Evolutionary conservation across 495 filamentous ascomycete genomes (phyloP), one percentile per base, ranked within the genome.

Genomic region (Penicillium diatomitis): DNA sequence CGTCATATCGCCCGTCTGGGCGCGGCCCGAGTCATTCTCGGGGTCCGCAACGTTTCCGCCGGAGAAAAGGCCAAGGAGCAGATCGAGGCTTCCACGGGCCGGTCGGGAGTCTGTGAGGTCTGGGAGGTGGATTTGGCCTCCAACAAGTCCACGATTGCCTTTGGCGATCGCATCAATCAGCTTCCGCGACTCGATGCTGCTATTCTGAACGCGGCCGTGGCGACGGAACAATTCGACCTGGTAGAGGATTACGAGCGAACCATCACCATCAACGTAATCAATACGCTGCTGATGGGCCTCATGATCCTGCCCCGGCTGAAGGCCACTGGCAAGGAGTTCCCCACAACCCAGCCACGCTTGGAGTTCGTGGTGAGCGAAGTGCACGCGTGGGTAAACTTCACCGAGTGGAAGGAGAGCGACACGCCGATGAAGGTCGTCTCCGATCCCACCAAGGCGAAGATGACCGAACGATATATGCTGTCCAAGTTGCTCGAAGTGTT

Each of bases 251-350:
- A 71, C 32, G 75, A 80, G 58, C 60, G 50, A 8, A 68, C 60
- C 27, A 66, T 82, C 36, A 76, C 75, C 0, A 73, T 81, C 30
- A 84, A 84, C 46, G 69, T 77, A 9, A 60, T 80, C 54, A 67
- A 63, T 27, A 79, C 67, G 0, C 58, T 77, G 8, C 56, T 79
- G 3, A 61, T 79, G 34, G 68, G 58, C 2, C 44, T 76, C 0
- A 62, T 76, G 10, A 47, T 77, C 11, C 62, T 79, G 27, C 72
- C 72, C 1, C 56, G 65, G 27, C 45, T 78, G 35, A 61, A 61
- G 11, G 52, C 62, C 4, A 70, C 73, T 10, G 60, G 29, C 31
- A 34, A 37, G 38, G 55, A 41, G 12, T 38, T 50, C 38, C 59
- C 48, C 27, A 41, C 36, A 12, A 48, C 5, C 42, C 52, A 43